Conservation (phyloP, 1,139 yeast genomes). For the Suhomyces kunorum region DNA sequence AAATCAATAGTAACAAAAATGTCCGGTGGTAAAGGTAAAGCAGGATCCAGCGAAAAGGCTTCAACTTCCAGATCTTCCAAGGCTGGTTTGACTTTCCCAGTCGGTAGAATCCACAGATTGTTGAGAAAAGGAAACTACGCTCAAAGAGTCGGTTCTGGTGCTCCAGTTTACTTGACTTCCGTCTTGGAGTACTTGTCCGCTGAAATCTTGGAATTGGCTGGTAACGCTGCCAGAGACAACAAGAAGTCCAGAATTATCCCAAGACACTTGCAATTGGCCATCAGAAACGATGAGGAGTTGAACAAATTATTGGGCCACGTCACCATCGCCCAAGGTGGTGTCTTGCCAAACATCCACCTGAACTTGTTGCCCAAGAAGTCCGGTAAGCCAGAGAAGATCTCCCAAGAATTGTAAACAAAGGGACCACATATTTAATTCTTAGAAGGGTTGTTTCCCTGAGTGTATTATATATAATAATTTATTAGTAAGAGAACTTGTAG, state of each 20-base stretch:
- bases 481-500: background rate
- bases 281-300: constrained; percentile 97
- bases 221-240: constrained; percentile 98
- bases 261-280: constrained; percentile 97
- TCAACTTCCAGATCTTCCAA: constrained; percentile 97
- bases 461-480: constrained; percentile 14
- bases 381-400: constrained; percentile 20
- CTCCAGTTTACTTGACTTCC: constrained; percentile 93
- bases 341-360: constrained; percentile 26
- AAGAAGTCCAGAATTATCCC: constrained; percentile 98
- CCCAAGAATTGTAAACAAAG: constrained; percentile 21
- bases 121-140: constrained; percentile 98
- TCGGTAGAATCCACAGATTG: constrained; percentile 98
- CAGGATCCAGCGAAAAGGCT: constrained; percentile 89
- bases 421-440: constrained; percentile 8
- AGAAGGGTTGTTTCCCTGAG: constrained; percentile 3
- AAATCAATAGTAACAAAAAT: constrained; percentile 36
- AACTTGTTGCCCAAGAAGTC: constrained; percentile 26
- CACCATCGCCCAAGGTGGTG: constrained; percentile 31
- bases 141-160: constrained; percentile 99
- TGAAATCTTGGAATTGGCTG: constrained; percentile 96
- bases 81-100: constrained; percentile 99
- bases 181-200: constrained; percentile 96
- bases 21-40: constrained; percentile 99
- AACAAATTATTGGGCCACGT: constrained; percentile 68